Evolutionary conservation across 768 basidiomycete genomes (phyloP).

Genomic region (Mycena vitilis): DNA sequence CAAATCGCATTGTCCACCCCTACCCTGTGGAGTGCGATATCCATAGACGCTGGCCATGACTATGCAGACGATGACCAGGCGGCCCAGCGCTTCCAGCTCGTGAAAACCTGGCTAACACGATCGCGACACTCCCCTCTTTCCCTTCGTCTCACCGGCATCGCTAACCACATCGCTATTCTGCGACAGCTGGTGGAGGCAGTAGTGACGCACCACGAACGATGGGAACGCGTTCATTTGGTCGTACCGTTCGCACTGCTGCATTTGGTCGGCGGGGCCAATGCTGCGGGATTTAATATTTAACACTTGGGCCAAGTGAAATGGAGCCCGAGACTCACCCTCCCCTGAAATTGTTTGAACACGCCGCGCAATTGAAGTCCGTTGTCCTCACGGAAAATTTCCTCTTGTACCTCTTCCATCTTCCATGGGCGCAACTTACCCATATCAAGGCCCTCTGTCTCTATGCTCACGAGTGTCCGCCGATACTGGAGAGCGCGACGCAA

Average conservation of each 20-base stretch:
- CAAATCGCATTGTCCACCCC: constrained; percentile 9
- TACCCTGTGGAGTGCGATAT: constrained; percentile 14
- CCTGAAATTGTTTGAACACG: background rate
- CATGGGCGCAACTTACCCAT: background rate
- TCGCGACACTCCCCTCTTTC: constrained; percentile 8
- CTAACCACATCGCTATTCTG: background rate
- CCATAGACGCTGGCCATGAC: background rate
- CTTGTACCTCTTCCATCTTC: background rate
- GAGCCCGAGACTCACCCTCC: too few species aligned
- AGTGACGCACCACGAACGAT: background rate
- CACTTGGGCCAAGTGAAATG: background rate
- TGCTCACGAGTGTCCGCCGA: background rate
- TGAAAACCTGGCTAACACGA: constrained; percentile 14
- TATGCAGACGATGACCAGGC: background rate
- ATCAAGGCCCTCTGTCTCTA: background rate
- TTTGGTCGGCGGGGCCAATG: background rate
- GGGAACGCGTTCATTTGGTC: background rate
- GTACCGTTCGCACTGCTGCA: background rate
- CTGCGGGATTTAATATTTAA: constrained; percentile 5
- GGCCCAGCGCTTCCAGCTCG: background rate
- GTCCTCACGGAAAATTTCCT: background rate
- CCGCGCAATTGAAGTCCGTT: background rate
- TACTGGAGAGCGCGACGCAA: background rate
- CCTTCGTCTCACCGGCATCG: background rate
- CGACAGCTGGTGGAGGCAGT: background rate